These are phyloP conservation scores for Juncus inflexus DNA, from an alignment of 176 grass and related monocot species.

Conservation along the genomic window DNA sequence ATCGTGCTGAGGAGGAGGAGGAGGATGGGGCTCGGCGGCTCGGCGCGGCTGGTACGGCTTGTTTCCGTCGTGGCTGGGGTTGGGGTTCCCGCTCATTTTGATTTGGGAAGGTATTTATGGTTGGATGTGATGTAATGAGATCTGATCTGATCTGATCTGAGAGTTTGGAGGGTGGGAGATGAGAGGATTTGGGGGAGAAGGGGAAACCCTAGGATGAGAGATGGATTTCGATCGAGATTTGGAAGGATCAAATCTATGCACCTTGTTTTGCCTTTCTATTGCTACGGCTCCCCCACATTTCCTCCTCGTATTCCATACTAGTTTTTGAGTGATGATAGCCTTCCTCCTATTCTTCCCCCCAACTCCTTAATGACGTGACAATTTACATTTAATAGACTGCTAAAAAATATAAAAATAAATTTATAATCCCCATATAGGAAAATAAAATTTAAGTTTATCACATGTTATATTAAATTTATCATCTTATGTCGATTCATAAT, in stretches of 20 bases:
- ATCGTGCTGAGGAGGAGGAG: constrained; percentile 28
- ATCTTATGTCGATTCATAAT: too few relatives aligned
- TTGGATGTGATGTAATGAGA: constrained; percentile 30
- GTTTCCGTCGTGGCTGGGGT: constrained; percentile 46
- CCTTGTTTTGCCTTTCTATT: constrained; percentile 1
- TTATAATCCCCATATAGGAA: too few relatives aligned
- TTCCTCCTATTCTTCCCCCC: too few relatives aligned
- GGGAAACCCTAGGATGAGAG: constrained; percentile 55
- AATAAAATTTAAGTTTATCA: too few relatives aligned
- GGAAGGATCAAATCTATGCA: constrained; percentile 1
- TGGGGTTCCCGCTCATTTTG: constrained; percentile 44
- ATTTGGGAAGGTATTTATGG: constrained; percentile 22
- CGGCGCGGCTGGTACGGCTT: constrained; percentile 78
- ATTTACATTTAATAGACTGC: too few relatives aligned
- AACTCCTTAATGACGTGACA: too few relatives aligned
- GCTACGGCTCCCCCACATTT: background rate
- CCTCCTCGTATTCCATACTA: too few relatives aligned
- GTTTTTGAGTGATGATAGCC: too few relatives aligned
- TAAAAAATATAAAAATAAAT: too few relatives aligned
- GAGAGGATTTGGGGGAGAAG: constrained; percentile 33
- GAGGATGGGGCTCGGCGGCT: constrained; percentile 38
- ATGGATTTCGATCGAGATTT: constrained; percentile 52
- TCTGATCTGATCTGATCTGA: constrained; percentile 20
- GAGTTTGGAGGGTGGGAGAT: constrained; percentile 37
- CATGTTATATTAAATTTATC: too few relatives aligned